Conservation (phyloP, 2,329 filamentous ascomycete species). For the Dothideomycetidae sp. region DNA sequence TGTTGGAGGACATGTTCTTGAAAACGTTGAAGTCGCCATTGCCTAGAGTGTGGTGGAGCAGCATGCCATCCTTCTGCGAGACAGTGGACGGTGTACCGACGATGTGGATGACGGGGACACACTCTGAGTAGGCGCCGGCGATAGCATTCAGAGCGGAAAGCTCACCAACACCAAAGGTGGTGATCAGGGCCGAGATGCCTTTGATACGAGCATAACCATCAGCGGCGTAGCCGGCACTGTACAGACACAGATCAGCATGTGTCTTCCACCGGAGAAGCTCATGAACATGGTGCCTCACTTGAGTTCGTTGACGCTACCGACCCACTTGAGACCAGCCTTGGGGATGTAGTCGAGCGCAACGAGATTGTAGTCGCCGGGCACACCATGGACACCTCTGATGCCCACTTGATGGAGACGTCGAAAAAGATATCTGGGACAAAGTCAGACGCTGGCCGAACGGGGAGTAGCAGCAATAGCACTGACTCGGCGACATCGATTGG, state of each 20-base stretch:
- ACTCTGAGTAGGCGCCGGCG: conserved; percentile 34
- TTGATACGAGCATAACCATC: conserved; percentile 34
- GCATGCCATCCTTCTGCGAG: conserved; percentile 27
- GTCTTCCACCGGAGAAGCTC: conserved; percentile 5
- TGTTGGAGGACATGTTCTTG: conserved; percentile 56
- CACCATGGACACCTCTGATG: conserved; percentile 32
- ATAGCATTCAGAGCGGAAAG: conserved; percentile 34
- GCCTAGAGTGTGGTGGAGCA: conserved; percentile 34
- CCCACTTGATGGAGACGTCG: conserved; percentile 30
- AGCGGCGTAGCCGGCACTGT: conserved; percentile 29
- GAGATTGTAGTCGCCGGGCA: conserved; percentile 34
- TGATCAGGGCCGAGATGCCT: conserved; percentile 32
- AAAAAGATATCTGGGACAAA: conserved; percentile 26
- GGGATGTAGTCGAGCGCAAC: conserved; percentile 40
- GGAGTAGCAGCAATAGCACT: neutral
- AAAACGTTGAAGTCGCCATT: conserved; percentile 68
- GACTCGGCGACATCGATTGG: conserved; percentile 44
- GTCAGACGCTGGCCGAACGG: neutral
- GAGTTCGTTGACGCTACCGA: conserved; percentile 48
- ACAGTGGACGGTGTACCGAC: conserved; percentile 31
- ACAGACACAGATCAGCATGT: no score
- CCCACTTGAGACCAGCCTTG: conserved; percentile 41
- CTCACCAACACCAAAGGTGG: conserved; percentile 36
- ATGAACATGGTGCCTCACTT: conserved; percentile 32
- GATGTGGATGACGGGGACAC: conserved; percentile 34